phyloP scores from a whole-genome alignment of 1,139 yeast genomes.

The Geotrichum restrictum region DNA sequence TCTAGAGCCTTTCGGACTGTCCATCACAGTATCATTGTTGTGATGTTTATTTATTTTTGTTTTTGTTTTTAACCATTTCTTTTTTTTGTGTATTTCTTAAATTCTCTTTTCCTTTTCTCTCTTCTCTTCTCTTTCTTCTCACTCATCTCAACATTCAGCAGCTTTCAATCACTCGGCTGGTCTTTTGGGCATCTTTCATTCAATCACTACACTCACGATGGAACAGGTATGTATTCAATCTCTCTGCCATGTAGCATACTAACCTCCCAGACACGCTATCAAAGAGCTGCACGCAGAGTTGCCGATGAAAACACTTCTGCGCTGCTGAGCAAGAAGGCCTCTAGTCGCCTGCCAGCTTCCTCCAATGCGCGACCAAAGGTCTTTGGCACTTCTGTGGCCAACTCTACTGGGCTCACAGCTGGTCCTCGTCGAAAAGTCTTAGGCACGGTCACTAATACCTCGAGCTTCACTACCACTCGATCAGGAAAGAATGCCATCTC shows the following conservation, averaged over 20 bases:
- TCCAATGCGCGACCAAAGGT: conserved; percentile 4
- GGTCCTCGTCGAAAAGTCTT: conserved; percentile 12
- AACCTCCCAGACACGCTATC: conserved; percentile 5
- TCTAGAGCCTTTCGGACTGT: neutral
- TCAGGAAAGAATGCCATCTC: conserved; percentile 1
- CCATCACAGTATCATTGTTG: neutral
- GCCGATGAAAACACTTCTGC: conserved; percentile 12
- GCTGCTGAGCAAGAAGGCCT: conserved; percentile 3
- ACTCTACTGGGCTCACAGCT: neutral
- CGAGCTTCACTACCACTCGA: neutral
- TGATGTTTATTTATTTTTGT: conserved; percentile 1
- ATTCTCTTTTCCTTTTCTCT: neutral
- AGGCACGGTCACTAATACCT: conserved; percentile 18
- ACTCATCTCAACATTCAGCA: neutral
- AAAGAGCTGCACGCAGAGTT: conserved; percentile 3
- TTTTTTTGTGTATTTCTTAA: neutral
- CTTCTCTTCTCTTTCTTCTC: neutral
- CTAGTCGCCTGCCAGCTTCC: neutral
- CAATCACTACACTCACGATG: neutral
- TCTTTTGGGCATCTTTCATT: neutral
- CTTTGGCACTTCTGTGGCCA: conserved; percentile 1
- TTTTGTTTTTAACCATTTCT: neutral
- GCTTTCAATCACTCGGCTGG: too few relatives aligned
- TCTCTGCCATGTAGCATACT: neutral
- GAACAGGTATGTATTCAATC: conserved; percentile 12